Conservation (phyloP, 805 yeast genomes). For the Alloascoidea hylecoeti region DNA sequence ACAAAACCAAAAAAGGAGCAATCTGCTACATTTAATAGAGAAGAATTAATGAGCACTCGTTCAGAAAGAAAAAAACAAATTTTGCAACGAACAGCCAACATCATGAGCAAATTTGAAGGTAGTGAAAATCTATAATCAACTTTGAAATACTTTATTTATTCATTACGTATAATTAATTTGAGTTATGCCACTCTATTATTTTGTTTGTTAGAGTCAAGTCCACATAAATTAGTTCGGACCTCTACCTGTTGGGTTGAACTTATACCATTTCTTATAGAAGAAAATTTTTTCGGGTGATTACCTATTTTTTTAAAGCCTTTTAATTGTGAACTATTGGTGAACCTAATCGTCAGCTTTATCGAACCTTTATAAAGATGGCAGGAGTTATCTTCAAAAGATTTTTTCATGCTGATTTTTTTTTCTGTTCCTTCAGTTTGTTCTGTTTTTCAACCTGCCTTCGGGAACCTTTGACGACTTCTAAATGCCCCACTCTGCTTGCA, state of each 20-base stretch:
- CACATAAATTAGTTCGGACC: no score
- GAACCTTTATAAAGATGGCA: no score
- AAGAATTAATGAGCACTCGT: background rate
- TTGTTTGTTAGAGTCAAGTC: no score
- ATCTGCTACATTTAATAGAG: no score
- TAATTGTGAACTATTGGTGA: no score
- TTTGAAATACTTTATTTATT: background rate
- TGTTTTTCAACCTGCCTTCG: slow-evolving; percentile 68
- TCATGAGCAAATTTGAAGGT: background rate
- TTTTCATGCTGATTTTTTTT: slow-evolving; percentile 7
- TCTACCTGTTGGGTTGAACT: no score
- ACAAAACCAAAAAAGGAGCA: slow-evolving; percentile 6
- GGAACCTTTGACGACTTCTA: slow-evolving; percentile 82
- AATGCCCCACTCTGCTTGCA: slow-evolving; percentile 85
- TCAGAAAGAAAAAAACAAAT: background rate
- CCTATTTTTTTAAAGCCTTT: no score
- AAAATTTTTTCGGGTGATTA: no score
- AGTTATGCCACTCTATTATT: background rate
- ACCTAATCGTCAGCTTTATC: no score
- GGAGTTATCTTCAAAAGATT: no score
- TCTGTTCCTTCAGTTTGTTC: slow-evolving; percentile 26
- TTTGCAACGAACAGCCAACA: background rate
- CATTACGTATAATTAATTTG: background rate
- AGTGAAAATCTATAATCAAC: background rate
- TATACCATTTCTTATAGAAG: no score